Conservation (phyloP, 768 basidiomycete species). For the Mycena vulgaris region DNA sequence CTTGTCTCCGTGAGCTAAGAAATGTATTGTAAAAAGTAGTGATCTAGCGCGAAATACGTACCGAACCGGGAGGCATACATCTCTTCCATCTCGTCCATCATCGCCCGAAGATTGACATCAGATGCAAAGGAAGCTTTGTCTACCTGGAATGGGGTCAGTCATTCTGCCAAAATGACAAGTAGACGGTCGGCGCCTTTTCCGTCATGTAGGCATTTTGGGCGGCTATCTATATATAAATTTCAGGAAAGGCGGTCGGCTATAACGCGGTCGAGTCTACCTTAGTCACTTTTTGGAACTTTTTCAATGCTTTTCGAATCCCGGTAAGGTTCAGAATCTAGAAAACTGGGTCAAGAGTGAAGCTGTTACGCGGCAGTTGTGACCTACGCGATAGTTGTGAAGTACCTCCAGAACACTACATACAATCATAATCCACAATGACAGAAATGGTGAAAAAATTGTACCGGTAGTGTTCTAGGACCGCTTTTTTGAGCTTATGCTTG, state of each 20-base stretch:
- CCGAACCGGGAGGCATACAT: constrained; percentile 85
- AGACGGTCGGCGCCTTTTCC: constrained; percentile 70
- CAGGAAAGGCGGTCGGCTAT: not conserved
- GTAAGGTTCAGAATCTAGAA: constrained; percentile 87
- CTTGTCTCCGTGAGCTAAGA: constrained; percentile 73
- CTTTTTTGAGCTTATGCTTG: constrained; percentile 88
- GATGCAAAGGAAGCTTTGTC: constrained; percentile 79
- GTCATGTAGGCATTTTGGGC: constrained; percentile 85
- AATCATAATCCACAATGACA: not conserved
- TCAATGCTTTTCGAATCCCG: constrained; percentile 89
- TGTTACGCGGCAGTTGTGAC: constrained; percentile 37
- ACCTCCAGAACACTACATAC: constrained; percentile 78
- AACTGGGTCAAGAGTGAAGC: not conserved
- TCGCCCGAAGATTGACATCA: constrained; percentile 68
- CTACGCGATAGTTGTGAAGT: constrained; percentile 90
- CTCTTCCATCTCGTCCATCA: constrained; percentile 85
- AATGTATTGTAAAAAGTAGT: not conserved
- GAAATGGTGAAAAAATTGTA: constrained; percentile 43
- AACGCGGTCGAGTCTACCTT: constrained; percentile 57
- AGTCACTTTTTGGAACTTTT: constrained; percentile 89
- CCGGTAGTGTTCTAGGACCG: constrained; percentile 89
- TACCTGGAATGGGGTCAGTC: constrained; percentile 59
- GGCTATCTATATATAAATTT: constrained; percentile 61
- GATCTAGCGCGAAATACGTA: constrained; percentile 52
- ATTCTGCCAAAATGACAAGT: not conserved